Percentiles rank a stretch among this genome's conserved stretches.
phyloP scores from a whole-genome alignment of 192 early-diverging fungal species.

The Coemansia sp. region DNA sequence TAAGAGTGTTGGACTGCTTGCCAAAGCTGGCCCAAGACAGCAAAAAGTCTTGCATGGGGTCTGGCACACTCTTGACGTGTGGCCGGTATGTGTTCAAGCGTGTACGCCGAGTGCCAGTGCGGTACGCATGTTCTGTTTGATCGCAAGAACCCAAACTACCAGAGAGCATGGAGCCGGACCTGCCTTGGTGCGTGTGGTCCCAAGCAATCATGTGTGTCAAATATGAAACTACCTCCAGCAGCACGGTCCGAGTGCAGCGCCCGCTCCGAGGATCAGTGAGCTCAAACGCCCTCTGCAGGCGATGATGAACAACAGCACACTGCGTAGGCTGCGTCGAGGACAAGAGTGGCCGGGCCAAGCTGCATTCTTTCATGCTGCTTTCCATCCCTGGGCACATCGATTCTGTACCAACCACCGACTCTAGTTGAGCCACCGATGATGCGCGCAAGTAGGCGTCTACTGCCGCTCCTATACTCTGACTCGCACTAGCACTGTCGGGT shows the following conservation, averaged over 20 bases:
- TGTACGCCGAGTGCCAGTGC: conserved; percentile 28
- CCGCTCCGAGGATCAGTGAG: not conserved
- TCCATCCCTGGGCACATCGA: not conserved
- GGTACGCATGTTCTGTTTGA: conserved; percentile 18
- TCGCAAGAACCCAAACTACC: not conserved
- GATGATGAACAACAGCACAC: not conserved
- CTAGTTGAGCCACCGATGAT: not conserved
- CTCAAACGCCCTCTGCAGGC: conserved; percentile 9
- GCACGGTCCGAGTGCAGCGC: not conserved
- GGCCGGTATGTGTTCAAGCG: conserved; percentile 42
- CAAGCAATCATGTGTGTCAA: conserved; percentile 32
- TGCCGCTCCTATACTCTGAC: not conserved
- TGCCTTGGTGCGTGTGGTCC: conserved; percentile 43
- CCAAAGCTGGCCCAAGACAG: conserved; percentile 8
- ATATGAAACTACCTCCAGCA: conserved; percentile 21
- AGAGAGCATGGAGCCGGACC: not conserved
- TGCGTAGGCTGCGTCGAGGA: not conserved
- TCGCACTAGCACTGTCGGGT: conserved; percentile 11
- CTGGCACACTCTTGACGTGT: conserved; percentile 31
- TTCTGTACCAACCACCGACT: not conserved
- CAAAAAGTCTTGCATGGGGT: conserved; percentile 20
- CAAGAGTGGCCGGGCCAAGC: not conserved
- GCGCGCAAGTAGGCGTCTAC: conserved; percentile 11
- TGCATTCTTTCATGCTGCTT: not conserved
- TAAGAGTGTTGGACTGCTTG: not conserved